Evolutionary conservation across 805 yeast genomes (phyloP).

Genomic region (Yarrowia deformans): DNA sequence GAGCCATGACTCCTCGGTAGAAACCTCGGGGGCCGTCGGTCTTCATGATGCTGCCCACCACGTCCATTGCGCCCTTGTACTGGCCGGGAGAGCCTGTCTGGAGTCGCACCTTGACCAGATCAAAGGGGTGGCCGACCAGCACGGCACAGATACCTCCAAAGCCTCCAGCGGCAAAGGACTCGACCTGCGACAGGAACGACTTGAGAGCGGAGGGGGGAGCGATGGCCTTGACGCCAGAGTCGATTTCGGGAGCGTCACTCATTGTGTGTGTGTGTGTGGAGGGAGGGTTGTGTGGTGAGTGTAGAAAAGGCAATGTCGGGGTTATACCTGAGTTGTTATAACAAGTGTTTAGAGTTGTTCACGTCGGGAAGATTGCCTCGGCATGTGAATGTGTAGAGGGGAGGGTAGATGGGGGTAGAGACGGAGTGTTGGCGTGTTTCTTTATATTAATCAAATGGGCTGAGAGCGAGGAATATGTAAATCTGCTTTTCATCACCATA

Average conservation of each 20-base stretch:
- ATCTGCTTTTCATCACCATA: neutral
- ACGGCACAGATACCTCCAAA: constrained; percentile 98
- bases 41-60: constrained; percentile 73
- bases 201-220: constrained; percentile 38
- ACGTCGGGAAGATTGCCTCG: constrained; percentile 13
- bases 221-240: constrained; percentile 30
- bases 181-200: constrained; percentile 59
- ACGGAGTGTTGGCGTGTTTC: neutral
- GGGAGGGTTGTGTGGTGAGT: neutral
- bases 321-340: no score
- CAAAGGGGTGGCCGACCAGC: constrained; percentile 95
- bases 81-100: constrained; percentile 75
- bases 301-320: constrained; percentile 22
- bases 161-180: constrained; percentile 91
- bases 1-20: constrained; percentile 94
- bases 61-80: constrained; percentile 66
- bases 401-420: neutral
- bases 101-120: constrained; percentile 86
- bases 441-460: neutral
- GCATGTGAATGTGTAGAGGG: constrained; percentile 29
- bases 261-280: constrained; percentile 8
- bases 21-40: constrained; percentile 80
- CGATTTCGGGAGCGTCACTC: constrained; percentile 40
- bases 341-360: constrained; percentile 13
- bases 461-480: neutral